These are phyloP conservation scores for Carnegiea gigantea DNA, from an alignment of 179 eudicot genomes.

Conservation along the genomic window DNA sequence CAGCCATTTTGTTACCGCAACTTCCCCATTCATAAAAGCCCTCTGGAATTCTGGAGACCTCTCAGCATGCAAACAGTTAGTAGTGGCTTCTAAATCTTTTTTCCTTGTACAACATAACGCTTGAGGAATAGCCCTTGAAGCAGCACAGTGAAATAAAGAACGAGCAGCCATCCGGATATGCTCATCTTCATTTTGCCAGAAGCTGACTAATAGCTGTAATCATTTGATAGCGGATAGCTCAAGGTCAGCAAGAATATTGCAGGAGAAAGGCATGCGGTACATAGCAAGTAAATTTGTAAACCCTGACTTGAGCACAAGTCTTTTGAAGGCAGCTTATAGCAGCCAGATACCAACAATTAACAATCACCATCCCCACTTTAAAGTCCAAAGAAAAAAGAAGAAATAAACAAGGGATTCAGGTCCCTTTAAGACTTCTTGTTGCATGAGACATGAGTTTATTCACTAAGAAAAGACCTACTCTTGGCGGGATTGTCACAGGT, in stretches of 20 bases:
- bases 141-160: slow-evolving; percentile 92
- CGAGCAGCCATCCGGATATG: slow-evolving; percentile 96
- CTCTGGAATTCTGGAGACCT: slow-evolving; percentile 27
- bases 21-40: slow-evolving; percentile 40
- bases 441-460: neutral
- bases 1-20: slow-evolving; percentile 67
- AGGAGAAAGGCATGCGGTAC: neutral
- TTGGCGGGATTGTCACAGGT: neutral
- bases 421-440: neutral
- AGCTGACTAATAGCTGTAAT: slow-evolving; percentile 82
- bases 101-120: slow-evolving; percentile 55
- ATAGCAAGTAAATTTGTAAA: neutral
- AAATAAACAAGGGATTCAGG: neutral
- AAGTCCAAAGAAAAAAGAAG: neutral
- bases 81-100: slow-evolving; percentile 20
- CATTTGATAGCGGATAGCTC: slow-evolving; percentile 6
- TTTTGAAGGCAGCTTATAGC: neutral
- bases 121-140: slow-evolving; percentile 86
- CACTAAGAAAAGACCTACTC: neutral
- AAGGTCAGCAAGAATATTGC: slow-evolving; percentile 13
- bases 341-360: neutral
- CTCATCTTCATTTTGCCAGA: slow-evolving; percentile 96
- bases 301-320: neutral
- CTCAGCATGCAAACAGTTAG: slow-evolving; percentile 29
- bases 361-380: neutral